Evolutionary conservation across 371 early-diverging fungal species (phyloP), one percentile per base, ranked within the genome.

Genomic region (Catenaria anguillulae): DNA sequence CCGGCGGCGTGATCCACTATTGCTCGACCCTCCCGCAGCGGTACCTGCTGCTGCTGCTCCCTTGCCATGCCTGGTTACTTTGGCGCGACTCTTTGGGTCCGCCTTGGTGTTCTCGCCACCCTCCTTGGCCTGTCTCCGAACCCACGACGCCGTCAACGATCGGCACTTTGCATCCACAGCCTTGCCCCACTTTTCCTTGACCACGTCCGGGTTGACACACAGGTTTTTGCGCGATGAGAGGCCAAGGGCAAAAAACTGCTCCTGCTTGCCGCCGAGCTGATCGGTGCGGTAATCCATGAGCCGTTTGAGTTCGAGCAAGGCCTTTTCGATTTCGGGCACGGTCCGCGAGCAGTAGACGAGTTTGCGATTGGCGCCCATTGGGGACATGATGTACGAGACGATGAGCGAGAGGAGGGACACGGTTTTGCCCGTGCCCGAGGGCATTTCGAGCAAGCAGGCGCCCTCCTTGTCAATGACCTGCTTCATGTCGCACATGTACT

Each of bases 361-460:
- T 73, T 98, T 98, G 45, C 96, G 72, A 63, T 88, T 84, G 33
- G 3, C 60, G 36, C 59, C 24, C 3, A 31, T 10, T 54, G 55
- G 35, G 33, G 31, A 40, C 81, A 84, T 81, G 74, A 93, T 93
- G 76, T 98, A 99, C 29, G 98, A 85, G n/a, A 99, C 84, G 69
- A 96, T 94, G 5, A 98, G 77, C 33, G 98, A 94, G 4, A 99
- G 75, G 21, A 99, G 77, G 21, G 97, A 88, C 15, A 99, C 83
- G 1, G 99, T 99, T 75, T 99, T 99, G 21, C 99, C 99, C 0
- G 99, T 98, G 48, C 99, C 99, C 23, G 98, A 98, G 59, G 99
- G 99, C 98, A 99, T 99, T 78, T 99, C 99, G 23, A 99, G 80
- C 56, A 99, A 80, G 66, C 90, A 87, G 67, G 95, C 93, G 37